These are phyloP conservation scores for Maudiozyma bulderi DNA, from an alignment of 805 yeast species.

Conservation along the genomic window DNA sequence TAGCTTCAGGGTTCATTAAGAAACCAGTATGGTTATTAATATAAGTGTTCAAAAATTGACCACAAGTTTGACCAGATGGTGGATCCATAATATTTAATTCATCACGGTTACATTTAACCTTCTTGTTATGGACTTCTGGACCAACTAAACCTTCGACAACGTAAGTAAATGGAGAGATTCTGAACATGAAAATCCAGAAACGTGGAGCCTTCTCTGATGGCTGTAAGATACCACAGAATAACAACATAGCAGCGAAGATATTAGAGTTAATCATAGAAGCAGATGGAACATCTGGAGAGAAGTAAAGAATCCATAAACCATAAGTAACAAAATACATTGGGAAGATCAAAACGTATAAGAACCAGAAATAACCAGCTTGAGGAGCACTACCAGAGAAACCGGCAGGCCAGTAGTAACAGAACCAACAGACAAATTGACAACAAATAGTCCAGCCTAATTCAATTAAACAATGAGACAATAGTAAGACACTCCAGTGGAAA, in stretches of 20 bases:
- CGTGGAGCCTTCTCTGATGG: slow-evolving; percentile 36
- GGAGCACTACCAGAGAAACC: slow-evolving; percentile 35
- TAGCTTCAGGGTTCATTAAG: slow-evolving; percentile 34
- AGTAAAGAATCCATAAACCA: slow-evolving; percentile 42
- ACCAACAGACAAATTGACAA: slow-evolving; percentile 36
- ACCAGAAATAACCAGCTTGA: slow-evolving; percentile 44
- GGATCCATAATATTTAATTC: slow-evolving; percentile 35
- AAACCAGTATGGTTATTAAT: slow-evolving; percentile 36
- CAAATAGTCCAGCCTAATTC: slow-evolving; percentile 40
- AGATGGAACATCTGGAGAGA: slow-evolving; percentile 36
- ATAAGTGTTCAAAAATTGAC: slow-evolving; percentile 32
- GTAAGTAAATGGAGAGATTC: slow-evolving; percentile 40
- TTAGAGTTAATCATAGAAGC: slow-evolving; percentile 35
- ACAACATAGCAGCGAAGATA: slow-evolving; percentile 44
- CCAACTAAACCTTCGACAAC: slow-evolving; percentile 36
- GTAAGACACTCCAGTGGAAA: slow-evolving; percentile 55
- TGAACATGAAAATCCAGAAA: slow-evolving; percentile 41
- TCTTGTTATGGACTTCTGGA: slow-evolving; percentile 32
- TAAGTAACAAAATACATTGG: slow-evolving; percentile 43
- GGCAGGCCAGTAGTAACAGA: slow-evolving; percentile 43
- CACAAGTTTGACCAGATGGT: slow-evolving; percentile 43
- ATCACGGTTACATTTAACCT: slow-evolving; percentile 29
- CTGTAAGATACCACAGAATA: slow-evolving; percentile 46
- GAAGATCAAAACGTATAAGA: slow-evolving; percentile 40
- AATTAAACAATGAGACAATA: slow-evolving; percentile 34